These are phyloP conservation scores for Ochetophila trinervis DNA, from an alignment of 306 rosid genomes.

Conservation along the genomic window DNA sequence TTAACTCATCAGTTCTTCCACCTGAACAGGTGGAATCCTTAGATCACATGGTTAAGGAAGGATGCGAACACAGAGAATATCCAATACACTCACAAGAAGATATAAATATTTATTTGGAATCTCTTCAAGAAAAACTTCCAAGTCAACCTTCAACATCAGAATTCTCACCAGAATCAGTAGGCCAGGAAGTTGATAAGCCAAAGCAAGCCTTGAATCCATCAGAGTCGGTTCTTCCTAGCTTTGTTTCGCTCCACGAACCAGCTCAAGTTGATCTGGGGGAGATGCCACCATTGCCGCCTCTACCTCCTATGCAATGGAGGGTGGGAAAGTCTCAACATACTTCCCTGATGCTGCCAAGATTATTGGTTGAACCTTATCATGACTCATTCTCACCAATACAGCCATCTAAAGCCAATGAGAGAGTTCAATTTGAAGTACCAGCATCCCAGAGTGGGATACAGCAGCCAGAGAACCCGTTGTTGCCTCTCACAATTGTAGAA, in stretches of 20 bases:
- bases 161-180: slow-evolving; percentile 31
- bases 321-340: slow-evolving; percentile 54
- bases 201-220: slow-evolving; percentile 34
- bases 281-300: slow-evolving; percentile 93
- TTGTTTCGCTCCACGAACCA: slow-evolving; percentile 35
- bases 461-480: slow-evolving; percentile 40
- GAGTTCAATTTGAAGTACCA: slow-evolving; percentile 35
- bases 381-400: slow-evolving; percentile 32
- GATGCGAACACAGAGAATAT: slow-evolving; percentile 21
- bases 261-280: slow-evolving; percentile 47
- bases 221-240: slow-evolving; percentile 36
- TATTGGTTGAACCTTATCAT: slow-evolving; percentile 31
- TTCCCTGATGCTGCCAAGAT: slow-evolving; percentile 31
- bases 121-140: slow-evolving; percentile 32
- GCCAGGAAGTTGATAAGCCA: slow-evolving; percentile 28
- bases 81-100: slow-evolving; percentile 33
- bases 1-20: slow-evolving; percentile 36
- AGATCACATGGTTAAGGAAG: slow-evolving; percentile 20
- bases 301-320: slow-evolving; percentile 99
- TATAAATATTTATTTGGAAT: slow-evolving; percentile 29
- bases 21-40: slow-evolving; percentile 24
- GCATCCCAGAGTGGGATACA: slow-evolving; percentile 28
- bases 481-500: slow-evolving; percentile 36
- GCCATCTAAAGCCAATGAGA: slow-evolving; percentile 34
- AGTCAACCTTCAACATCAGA: slow-evolving; percentile 32